Percentiles rank a stretch among this genome's conserved stretches.
Conservation (phyloP, 768 basidiomycete genomes). For the Rossbeevera mucosa region DNA sequence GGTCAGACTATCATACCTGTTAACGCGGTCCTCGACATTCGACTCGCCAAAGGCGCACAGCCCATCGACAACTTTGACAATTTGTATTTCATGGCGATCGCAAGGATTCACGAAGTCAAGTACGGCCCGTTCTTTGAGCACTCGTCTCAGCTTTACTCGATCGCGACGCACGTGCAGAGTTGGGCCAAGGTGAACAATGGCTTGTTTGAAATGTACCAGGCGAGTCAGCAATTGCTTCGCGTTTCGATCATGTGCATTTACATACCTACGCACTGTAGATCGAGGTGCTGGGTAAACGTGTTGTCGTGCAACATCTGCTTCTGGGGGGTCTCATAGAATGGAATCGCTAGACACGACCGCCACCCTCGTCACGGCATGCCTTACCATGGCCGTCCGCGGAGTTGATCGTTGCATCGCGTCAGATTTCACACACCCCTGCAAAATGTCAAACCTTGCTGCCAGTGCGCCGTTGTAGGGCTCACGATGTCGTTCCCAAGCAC, state of each 20-base stretch:
- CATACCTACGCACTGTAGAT: slow-evolving; percentile 41
- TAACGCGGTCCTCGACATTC: slow-evolving; percentile 55
- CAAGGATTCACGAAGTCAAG: slow-evolving; percentile 77
- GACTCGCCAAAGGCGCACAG: slow-evolving; percentile 29
- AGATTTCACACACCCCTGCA: slow-evolving; percentile 18
- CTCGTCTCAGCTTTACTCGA: slow-evolving; percentile 83
- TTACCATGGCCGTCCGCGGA: slow-evolving; percentile 15
- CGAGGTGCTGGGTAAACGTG: slow-evolving; percentile 88
- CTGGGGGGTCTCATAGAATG: slow-evolving; percentile 79
- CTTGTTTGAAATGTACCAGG: slow-evolving; percentile 94
- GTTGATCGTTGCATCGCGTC: slow-evolving; percentile 4
- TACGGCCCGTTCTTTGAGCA: slow-evolving; percentile 88
- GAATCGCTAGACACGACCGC: slow-evolving; percentile 31
- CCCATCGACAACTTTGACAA: slow-evolving; percentile 43
- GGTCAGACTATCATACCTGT: slow-evolving; percentile 65
- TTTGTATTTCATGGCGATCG: slow-evolving; percentile 75
- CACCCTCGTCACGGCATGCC: neutral
- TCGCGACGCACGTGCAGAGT: slow-evolving; percentile 81
- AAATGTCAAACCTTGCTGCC: slow-evolving; percentile 2
- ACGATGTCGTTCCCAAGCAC: slow-evolving; percentile 10
- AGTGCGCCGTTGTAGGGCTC: neutral
- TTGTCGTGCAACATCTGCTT: slow-evolving; percentile 94
- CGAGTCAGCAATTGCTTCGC: slow-evolving; percentile 22
- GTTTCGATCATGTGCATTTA: neutral
- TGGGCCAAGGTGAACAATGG: slow-evolving; percentile 92